Percentiles rank a stretch among this genome's conserved stretches.
phyloP scores from a whole-genome alignment of 257 asterid genomes.

The Solanum paucissectum region DNA sequence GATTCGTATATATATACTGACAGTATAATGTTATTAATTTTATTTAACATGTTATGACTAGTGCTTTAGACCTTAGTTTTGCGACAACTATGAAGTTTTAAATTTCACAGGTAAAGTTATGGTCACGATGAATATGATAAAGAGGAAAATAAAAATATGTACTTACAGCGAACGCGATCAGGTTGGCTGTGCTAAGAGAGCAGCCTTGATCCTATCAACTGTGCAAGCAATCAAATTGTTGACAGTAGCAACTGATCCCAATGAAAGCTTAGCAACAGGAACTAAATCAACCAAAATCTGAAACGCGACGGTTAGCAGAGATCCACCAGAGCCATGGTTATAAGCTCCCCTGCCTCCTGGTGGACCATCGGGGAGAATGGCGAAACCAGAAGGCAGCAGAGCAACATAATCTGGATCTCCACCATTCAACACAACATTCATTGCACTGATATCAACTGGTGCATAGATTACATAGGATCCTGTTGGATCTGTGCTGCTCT shows the following conservation, averaged over 20 bases:
- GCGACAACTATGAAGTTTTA: not conserved
- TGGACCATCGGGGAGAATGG: slow-evolving; percentile 49
- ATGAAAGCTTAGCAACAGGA: slow-evolving; percentile 16
- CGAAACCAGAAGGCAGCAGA: slow-evolving; percentile 54
- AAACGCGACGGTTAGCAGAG: slow-evolving; percentile 35
- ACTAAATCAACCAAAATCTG: slow-evolving; percentile 36
- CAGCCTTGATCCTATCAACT: slow-evolving; percentile 21
- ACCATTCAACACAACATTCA: slow-evolving; percentile 16
- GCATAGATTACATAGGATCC: slow-evolving; percentile 36
- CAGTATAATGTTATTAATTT: not conserved
- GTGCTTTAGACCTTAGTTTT: not conserved
- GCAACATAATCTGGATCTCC: slow-evolving; percentile 22
- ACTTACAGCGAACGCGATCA: not conserved
- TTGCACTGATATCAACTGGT: slow-evolving; percentile 21
- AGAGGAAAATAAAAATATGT: not conserved
- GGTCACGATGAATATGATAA: no score
- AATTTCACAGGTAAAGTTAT: not conserved
- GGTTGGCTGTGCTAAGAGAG: not conserved
- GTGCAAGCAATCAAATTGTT: slow-evolving; percentile 24
- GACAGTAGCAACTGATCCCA: slow-evolving; percentile 18
- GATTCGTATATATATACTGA: not conserved
- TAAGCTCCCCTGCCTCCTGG: not conserved
- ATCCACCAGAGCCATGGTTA: slow-evolving; percentile 19
- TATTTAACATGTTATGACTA: no score
- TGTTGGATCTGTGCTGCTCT: slow-evolving; percentile 31